Percentiles rank a stretch among this genome's conserved stretches.
Conservation (phyloP, 2,329 filamentous ascomycete species). For the Xylariales sp. region DNA sequence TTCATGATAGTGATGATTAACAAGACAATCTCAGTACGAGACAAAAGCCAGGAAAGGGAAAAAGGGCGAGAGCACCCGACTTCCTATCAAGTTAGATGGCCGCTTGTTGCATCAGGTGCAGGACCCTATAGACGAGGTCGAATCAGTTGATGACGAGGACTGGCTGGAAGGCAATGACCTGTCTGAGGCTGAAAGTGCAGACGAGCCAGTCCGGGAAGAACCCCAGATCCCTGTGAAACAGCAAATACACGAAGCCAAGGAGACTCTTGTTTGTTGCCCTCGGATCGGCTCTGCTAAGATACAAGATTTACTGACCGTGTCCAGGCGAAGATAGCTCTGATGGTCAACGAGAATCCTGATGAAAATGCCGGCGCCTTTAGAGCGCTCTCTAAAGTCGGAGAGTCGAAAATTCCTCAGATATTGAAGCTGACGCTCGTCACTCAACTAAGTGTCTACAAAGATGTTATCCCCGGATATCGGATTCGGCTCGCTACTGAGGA, state of each 20-base stretch:
- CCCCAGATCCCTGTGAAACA: constrained; percentile 69
- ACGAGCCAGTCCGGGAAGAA: constrained; percentile 39
- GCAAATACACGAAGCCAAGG: constrained; percentile 82
- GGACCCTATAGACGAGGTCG: constrained; percentile 53
- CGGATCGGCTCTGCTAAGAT: too few relatives aligned
- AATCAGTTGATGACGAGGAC: constrained; percentile 52
- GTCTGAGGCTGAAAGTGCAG: constrained; percentile 40
- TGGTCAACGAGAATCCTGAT: constrained; percentile 88
- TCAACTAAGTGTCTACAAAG: constrained; percentile 87
- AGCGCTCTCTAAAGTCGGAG: constrained; percentile 67
- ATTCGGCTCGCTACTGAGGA: constrained; percentile 80
- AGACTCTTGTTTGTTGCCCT: too few relatives aligned
- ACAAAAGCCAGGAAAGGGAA: constrained; percentile 70
- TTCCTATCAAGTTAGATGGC: constrained; percentile 83
- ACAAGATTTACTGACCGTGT: too few relatives aligned
- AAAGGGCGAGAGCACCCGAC: constrained; percentile 67
- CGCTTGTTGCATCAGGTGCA: constrained; percentile 63
- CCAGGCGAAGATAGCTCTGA: constrained; percentile 71
- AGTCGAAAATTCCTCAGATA: constrained; percentile 65
- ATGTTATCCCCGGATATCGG: constrained; percentile 92
- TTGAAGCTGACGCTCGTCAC: constrained; percentile 83
- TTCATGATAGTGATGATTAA: too few relatives aligned
- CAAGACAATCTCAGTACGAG: too few relatives aligned
- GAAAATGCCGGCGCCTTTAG: constrained; percentile 80
- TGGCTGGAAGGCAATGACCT: constrained; percentile 61